Percentiles rank a stretch among this genome's conserved stretches.
Conservation (phyloP, 257 asterid genomes). For the Gentiana dahurica region DNA sequence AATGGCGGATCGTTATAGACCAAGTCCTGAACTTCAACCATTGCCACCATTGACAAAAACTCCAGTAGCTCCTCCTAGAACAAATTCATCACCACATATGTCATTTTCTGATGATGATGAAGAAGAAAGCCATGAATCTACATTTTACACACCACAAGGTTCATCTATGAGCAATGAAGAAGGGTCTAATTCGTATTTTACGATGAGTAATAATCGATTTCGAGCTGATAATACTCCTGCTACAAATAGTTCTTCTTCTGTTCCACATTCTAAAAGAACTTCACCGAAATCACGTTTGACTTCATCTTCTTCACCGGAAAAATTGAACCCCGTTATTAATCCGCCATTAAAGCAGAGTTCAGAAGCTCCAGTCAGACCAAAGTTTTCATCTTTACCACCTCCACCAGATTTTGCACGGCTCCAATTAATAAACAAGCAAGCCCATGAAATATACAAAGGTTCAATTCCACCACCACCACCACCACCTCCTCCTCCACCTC, state of each 20-base stretch:
- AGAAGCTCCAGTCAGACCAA: constrained; percentile 44
- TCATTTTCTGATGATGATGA: constrained; percentile 68
- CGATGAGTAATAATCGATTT: constrained; percentile 15
- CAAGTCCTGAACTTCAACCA: constrained; percentile 98
- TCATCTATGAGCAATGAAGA: constrained; percentile 64
- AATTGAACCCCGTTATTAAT: constrained; percentile 44
- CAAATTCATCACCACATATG: constrained; percentile 77
- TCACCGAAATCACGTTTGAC: constrained; percentile 70
- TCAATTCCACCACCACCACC: constrained; percentile 45
- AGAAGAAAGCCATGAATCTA: constrained; percentile 34
- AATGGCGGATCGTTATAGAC: constrained; percentile 69
- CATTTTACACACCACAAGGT: constrained; percentile 86
- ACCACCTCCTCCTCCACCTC: constrained; percentile 45
- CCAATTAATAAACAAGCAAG: constrained; percentile 42
- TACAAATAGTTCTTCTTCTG: constrained; percentile 18
- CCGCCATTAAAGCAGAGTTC: constrained; percentile 64
- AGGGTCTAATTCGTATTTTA: constrained; percentile 29
- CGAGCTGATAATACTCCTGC: constrained; percentile 15
- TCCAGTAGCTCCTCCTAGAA: constrained; percentile 44
- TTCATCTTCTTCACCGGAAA: constrained; percentile 46
- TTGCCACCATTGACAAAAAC: constrained; percentile 83
- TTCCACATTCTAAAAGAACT: constrained; percentile 68
- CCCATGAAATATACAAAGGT: constrained; percentile 19
- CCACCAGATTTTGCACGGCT: constrained; percentile 70
- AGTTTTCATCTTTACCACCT: constrained; percentile 83